Evolutionary conservation across 805 yeast species (phyloP).

Genomic region (Ascoidea asiatica): DNA sequence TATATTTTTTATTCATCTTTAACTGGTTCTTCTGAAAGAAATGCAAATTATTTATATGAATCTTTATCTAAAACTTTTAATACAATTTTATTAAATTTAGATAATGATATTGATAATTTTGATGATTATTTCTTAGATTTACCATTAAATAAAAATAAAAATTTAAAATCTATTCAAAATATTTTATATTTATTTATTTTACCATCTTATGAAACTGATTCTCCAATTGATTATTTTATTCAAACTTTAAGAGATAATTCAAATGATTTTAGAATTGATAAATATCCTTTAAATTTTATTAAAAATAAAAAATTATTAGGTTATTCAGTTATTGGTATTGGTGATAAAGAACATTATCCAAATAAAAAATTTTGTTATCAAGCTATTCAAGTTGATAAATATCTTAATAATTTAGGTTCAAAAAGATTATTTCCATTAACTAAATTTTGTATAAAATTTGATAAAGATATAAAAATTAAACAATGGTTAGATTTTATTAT

Average conservation of each 20-base stretch:
- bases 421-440: constrained; percentile 77
- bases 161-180: constrained; percentile 21
- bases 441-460: constrained; percentile 64
- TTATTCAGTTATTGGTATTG: constrained; percentile 75
- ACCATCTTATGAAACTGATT: constrained; percentile 88
- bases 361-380: constrained; percentile 71
- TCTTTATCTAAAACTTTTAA: constrained; percentile 20
- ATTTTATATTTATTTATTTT: constrained; percentile 58
- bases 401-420: constrained; percentile 75
- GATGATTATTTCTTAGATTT: constrained; percentile 68
- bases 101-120: constrained; percentile 69
- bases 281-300: constrained; percentile 61
- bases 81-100: constrained; percentile 54
- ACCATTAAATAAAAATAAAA: constrained; percentile 23
- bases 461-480: constrained; percentile 41
- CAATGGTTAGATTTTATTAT: constrained; percentile 58
- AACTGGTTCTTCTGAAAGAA: constrained; percentile 69
- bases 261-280: constrained; percentile 77
- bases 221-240: constrained; percentile 79
- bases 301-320: constrained; percentile 43
- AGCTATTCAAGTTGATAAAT: constrained; percentile 59
- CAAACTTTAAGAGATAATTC: constrained; percentile 70
- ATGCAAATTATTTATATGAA: constrained; percentile 40
- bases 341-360: constrained; percentile 80
- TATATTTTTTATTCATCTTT: constrained; percentile 71